Evolutionary conservation across 1,284 basidiomycete genomes (phyloP), one percentile per base, ranked within the genome.

Genomic region (Trametes polyzona): DNA sequence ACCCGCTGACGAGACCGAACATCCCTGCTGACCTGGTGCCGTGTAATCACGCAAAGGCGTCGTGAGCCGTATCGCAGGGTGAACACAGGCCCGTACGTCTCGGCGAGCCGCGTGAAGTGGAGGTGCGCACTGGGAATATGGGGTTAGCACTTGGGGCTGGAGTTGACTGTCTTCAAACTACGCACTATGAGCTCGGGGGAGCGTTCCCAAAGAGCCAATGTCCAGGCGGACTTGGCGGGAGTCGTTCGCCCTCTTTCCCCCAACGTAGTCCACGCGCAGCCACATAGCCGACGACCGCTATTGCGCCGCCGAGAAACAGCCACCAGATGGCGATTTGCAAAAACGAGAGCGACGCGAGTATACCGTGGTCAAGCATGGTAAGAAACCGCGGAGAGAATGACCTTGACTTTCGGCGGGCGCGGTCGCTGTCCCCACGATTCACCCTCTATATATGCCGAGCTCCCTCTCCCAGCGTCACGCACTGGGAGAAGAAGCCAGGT

Each of bases 131-230:
- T 65, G 24, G 19, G 4, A 16, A 2, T n/a, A 4, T 8, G 12
- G 2, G 3, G 29, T 50, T 14, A 32, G 24, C 8, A 33, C 26
- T n/a, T n/a, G n/a, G n/a, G n/a, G n/a, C n/a, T 30, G 23, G 4
- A 11, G 27, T 9, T 2, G 12, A 10, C n/a, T 9, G 12, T 17
- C 12, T 26, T n/a, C 4, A 24, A 10, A 12, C 7, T 14, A 57
- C 60, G 43, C 51, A 66, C 64, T 57, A 49, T 4, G 58, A 33
- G n/a, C 41, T 30, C 3, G 64, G 64, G 8, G 53, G 58, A 0
- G 49, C 43, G 35, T 62, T 57, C 14, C 64, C 64, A 24, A 61
- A 59, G 2, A 66, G 39, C 64, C 64, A 66, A 37, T 66, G 64
- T 4, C 64, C 57, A 3, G 60, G 60, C 21, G 62, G 64, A 21